Evolutionary conservation across 2,329 filamentous ascomycete species (phyloP).

Genomic region (Mycosphaerella arachidis): DNA sequence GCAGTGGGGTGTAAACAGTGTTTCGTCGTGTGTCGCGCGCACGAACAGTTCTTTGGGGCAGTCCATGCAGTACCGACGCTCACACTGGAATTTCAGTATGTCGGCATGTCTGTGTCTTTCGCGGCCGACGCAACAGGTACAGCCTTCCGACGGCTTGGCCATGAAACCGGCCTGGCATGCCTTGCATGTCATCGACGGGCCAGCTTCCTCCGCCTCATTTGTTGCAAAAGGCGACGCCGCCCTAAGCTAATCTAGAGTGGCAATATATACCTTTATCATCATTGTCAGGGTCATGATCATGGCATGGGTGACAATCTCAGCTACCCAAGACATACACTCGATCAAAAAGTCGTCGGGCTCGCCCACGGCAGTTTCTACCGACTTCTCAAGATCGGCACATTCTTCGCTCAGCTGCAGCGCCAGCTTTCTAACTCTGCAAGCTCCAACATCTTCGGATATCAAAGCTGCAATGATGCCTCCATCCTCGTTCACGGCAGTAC

Average conservation of each 20-base stretch:
- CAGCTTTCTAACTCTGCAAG: not conserved
- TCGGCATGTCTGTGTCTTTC: not conserved
- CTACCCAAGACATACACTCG: not conserved
- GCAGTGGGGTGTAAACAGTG: not conserved
- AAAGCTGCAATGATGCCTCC: not conserved
- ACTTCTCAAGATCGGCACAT: not conserved
- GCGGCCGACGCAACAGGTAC: not conserved
- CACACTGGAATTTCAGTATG: not conserved
- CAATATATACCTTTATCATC: too few species aligned
- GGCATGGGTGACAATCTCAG: not conserved
- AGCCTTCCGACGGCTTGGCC: not conserved
- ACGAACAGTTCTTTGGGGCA: not conserved
- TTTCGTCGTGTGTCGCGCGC: not conserved
- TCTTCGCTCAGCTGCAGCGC: not conserved
- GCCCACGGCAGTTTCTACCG: too few species aligned
- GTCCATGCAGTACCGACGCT: not conserved
- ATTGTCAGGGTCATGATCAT: not conserved
- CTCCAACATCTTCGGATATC: not conserved
- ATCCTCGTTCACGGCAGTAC: not conserved
- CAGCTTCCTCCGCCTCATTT: not conserved
- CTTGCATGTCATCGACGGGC: not conserved
- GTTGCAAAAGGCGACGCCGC: too few species aligned
- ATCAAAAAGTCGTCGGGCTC: too few species aligned
- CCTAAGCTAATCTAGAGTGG: too few species aligned
- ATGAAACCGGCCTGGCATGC: not conserved